These are phyloP conservation scores for Trypanosoma brucei DNA, from an alignment of 208 protist genomes.

Conservation along the genomic window DNA sequence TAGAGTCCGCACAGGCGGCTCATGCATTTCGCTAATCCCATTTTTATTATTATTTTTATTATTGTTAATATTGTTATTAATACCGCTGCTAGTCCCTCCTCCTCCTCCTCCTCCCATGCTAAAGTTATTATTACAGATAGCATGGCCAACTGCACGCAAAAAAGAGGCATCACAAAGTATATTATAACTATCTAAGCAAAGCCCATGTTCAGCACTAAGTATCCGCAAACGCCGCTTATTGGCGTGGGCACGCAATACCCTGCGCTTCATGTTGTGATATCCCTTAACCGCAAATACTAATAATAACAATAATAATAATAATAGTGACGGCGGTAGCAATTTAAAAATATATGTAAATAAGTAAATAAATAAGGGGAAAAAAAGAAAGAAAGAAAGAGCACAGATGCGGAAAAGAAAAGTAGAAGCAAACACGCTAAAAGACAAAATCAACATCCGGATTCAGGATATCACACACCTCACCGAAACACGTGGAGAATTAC, in stretches of 20 bases:
- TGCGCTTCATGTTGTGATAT: constrained; percentile 60
- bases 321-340: constrained; percentile 14
- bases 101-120: no score
- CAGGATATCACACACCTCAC: no score
- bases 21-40: background rate
- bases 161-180: constrained; percentile 80
- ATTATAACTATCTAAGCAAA: constrained; percentile 37
- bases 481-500: no score
- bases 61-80: constrained; percentile 15
- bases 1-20: constrained; percentile 8
- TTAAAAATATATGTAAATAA: constrained; percentile 9
- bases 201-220: constrained; percentile 49
- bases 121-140: constrained; percentile 23
- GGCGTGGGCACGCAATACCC: constrained; percentile 68
- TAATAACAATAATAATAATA: constrained; percentile 23
- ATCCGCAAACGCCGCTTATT: constrained; percentile 76
- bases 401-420: background rate
- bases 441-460: no score
- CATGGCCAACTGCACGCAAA: constrained; percentile 47
- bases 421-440: no score
- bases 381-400: background rate
- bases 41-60: constrained; percentile 4
- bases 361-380: constrained; percentile 7
- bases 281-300: background rate
- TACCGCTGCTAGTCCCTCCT: background rate